Conservation (phyloP, 83 land plant genomes). For the Diphasiastrum complanatum region DNA sequence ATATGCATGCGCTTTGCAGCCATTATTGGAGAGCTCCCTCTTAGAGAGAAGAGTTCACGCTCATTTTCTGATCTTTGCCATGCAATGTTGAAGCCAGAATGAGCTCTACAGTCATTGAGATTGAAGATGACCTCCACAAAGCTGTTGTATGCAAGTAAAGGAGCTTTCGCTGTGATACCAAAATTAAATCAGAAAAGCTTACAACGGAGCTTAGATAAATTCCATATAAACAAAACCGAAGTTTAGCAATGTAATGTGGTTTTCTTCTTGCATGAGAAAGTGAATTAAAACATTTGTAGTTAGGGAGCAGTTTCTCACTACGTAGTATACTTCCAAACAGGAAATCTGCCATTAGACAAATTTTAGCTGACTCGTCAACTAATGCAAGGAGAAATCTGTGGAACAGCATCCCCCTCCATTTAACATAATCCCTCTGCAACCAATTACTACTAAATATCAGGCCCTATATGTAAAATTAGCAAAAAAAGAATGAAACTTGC, state of each 20-base stretch:
- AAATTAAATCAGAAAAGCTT: slow-evolving; percentile 2
- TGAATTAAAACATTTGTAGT: neutral
- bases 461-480: neutral
- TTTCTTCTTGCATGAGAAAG: neutral
- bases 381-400: slow-evolving; percentile 73
- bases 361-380: slow-evolving; percentile 86
- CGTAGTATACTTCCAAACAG: slow-evolving; percentile 75
- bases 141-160: slow-evolving; percentile 91
- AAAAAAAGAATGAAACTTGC: no score
- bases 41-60: slow-evolving; percentile 48
- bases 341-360: slow-evolving; percentile 67
- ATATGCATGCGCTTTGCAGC: slow-evolving; percentile 70
- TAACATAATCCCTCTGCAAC: slow-evolving; percentile 78
- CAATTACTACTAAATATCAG: no score
- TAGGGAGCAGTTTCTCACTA: slow-evolving; percentile 34
- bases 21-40: slow-evolving; percentile 57
- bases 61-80: slow-evolving; percentile 37
- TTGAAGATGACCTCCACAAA: slow-evolving; percentile 82
- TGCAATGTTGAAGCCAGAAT: slow-evolving; percentile 45
- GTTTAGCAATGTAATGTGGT: no score
- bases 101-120: slow-evolving; percentile 64
- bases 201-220: no score
- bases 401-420: slow-evolving; percentile 90
- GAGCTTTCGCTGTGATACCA: slow-evolving; percentile 93
- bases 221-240: no score